Percentiles rank a stretch among this genome's conserved stretches.
These are phyloP conservation scores for Panicum virgatum DNA, from an alignment of 202 grass and related monocot genomes.

Conservation along the genomic window DNA sequence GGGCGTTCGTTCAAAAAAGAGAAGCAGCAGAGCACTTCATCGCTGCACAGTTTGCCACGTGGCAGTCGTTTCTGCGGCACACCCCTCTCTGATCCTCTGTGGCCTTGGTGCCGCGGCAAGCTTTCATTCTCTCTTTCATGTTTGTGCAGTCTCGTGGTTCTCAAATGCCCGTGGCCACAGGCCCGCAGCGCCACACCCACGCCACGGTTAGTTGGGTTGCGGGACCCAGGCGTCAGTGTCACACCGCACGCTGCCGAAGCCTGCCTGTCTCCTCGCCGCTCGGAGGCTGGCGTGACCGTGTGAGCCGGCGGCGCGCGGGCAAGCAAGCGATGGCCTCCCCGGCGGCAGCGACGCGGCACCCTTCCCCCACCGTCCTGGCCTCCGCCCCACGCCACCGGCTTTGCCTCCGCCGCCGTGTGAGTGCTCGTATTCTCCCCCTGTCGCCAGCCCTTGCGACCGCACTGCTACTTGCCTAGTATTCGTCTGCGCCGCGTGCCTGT, in stretches of 20 bases:
- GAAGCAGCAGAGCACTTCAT: neutral
- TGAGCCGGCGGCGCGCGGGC: too few relatives aligned
- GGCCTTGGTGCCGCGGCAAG: neutral
- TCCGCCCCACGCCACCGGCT: neutral
- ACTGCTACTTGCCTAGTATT: too few relatives aligned
- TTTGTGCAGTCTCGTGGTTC: neutral
- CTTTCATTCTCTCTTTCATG: neutral
- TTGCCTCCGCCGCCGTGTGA: conserved; percentile 30
- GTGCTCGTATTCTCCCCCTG: neutral
- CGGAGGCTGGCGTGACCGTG: too few relatives aligned
- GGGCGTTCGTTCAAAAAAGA: too few relatives aligned
- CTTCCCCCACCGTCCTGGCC: conserved; percentile 19
- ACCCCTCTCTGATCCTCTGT: neutral
- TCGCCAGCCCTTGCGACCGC: too few relatives aligned
- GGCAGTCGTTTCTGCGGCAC: conserved; percentile 4
- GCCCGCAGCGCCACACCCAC: neutral
- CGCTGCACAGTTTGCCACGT: conserved; percentile 30
- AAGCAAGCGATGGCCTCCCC: conserved; percentile 39
- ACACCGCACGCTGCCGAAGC: neutral
- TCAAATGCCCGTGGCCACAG: too few relatives aligned
- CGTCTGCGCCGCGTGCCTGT: too few relatives aligned
- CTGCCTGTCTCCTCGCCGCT: neutral
- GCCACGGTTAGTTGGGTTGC: neutral
- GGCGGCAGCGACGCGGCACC: conserved; percentile 34
- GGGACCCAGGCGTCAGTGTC: conserved; percentile 30